These are phyloP conservation scores for Curvularia verruculosa DNA, from an alignment of 2,329 filamentous ascomycete species.

Conservation along the genomic window DNA sequence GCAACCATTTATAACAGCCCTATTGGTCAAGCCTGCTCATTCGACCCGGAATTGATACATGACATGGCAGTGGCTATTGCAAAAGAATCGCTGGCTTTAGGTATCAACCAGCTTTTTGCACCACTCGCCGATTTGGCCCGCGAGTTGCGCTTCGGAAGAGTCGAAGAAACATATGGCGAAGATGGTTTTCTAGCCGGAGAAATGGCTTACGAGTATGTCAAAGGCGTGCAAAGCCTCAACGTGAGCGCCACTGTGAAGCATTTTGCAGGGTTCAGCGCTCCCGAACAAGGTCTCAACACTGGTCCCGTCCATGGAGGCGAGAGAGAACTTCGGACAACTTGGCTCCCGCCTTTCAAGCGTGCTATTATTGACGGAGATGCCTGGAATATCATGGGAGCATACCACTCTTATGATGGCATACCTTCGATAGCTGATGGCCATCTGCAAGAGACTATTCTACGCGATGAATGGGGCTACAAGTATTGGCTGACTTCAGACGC, in stretches of 20 bases:
- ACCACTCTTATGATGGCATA: constrained; percentile 75
- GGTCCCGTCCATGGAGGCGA: constrained; percentile 64
- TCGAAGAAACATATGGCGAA: constrained; percentile 76
- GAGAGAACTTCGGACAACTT: constrained; percentile 61
- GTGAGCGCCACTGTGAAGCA: constrained; percentile 78
- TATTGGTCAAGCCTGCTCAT: constrained; percentile 73
- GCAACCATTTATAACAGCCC: constrained; percentile 82
- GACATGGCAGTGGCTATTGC: constrained; percentile 72
- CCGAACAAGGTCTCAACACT: constrained; percentile 75
- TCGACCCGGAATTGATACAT: constrained; percentile 68
- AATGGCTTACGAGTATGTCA: constrained; percentile 66
- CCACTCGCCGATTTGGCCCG: constrained; percentile 73
- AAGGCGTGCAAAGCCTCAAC: constrained; percentile 67
- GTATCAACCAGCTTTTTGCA: constrained; percentile 75
- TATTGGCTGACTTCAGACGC: constrained; percentile 72
- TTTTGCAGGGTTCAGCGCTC: constrained; percentile 71
- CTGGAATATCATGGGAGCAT: constrained; percentile 74
- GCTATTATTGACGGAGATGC: constrained; percentile 73
- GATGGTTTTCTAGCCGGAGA: constrained; percentile 72
- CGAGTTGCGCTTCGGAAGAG: constrained; percentile 72
- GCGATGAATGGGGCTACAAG: constrained; percentile 75
- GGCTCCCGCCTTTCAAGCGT: constrained; percentile 66
- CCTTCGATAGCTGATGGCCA: constrained; percentile 70
- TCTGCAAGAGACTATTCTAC: constrained; percentile 68
- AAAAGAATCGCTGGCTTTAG: constrained; percentile 68